Evolutionary conservation across 1,139 yeast genomes (phyloP).

Genomic region (Candida neerlandica): DNA sequence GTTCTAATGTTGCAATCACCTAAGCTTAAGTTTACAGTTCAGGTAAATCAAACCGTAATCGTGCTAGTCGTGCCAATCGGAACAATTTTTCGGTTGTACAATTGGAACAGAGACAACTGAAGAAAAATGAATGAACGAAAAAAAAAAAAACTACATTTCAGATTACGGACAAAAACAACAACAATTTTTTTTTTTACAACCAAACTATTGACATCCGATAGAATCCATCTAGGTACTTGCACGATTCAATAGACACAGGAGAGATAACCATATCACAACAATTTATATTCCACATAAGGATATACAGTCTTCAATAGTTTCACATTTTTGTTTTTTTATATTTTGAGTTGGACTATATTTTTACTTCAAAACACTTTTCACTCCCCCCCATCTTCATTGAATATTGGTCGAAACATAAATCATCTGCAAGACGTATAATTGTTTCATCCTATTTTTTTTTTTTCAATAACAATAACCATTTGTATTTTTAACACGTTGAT

Average conservation of each 20-base stretch:
- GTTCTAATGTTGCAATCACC: background rate
- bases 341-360: background rate
- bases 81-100: background rate
- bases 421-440: background rate
- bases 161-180: conserved; percentile 4
- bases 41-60: background rate
- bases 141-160: background rate
- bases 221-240: conserved; percentile 4
- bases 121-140: conserved; percentile 1
- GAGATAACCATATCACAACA: background rate
- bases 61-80: background rate
- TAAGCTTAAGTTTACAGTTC: background rate
- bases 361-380: background rate
- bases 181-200: conserved; percentile 10
- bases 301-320: background rate
- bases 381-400: background rate
- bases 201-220: conserved; percentile 6
- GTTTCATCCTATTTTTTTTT: background rate
- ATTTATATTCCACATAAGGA: background rate
- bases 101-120: background rate
- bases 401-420: background rate
- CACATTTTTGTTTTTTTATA: background rate
- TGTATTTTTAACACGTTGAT: background rate
- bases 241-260: background rate
- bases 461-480: background rate